Evolutionary conservation across 441 rosid species (phyloP), one percentile per base, ranked within the genome.

Genomic region (Iberis amara): DNA sequence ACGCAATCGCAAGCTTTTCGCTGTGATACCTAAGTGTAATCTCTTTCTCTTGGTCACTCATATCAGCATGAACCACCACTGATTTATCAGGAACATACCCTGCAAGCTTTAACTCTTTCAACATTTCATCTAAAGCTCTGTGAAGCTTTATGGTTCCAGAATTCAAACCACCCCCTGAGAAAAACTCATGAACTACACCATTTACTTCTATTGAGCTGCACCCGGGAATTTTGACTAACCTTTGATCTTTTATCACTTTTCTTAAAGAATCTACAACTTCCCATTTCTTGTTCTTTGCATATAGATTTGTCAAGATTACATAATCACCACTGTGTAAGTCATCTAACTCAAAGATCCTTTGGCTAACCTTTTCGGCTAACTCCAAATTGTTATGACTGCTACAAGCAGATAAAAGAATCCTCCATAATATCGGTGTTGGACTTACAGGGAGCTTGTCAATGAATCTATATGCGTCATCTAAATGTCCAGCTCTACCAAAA

Each of bases 271-370:
- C 76, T 7, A 80, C 90, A 14, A 72, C 68, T 47, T 86, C 82
- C 92, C 92, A 86, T 68, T 69, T 79, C 57, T 75, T 78, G 14
- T 73, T 75, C 69, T 81, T 73, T 5, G 88, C 95, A 64, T 66
- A 83, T 56, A 89, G 64, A 70, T 89, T 89, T 21, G 95, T 80
- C 28, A 77, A 71, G 47, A 86, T 76, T 27, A 89, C 88, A 11
- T 81, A 85, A 70, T 85, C 95, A 52, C 95, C 92, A 18, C 90
- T 82, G 39, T 83, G 92, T 23, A 79, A 73, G 47, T 77, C 78
- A 50, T 86, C 97, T 36, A 83, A 62, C 52, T 79, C 75, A 31
- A 81, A 80, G 46, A 81, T 83, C 57, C 66, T 64, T 28, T 73
- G 42, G 5, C 75, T 68, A 11, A 85, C 86, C 58, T 12, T 69